Evolutionary conservation across 1,284 basidiomycete species (phyloP).

Genomic region (Ceratobasidium sp.): DNA sequence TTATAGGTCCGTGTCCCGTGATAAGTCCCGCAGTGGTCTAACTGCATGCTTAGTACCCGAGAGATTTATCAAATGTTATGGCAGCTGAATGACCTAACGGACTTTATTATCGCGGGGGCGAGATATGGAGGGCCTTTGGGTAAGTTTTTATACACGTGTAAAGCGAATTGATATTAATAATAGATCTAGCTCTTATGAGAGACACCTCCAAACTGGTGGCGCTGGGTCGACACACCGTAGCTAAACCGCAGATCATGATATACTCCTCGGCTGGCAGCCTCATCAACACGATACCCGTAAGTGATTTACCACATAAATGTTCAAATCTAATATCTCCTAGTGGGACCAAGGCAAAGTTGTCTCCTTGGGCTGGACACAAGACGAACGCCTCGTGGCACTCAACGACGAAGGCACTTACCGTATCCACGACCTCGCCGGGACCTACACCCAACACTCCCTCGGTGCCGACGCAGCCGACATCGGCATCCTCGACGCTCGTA

Average conservation of each 20-base stretch:
- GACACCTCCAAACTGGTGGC: slow-evolving; percentile 87
- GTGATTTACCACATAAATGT: slow-evolving; percentile 56
- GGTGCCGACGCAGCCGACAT: slow-evolving; percentile 88
- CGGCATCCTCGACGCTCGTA: slow-evolving; percentile 86
- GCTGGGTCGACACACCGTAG: slow-evolving; percentile 72
- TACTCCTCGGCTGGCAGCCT: slow-evolving; percentile 66
- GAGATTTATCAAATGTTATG: slow-evolving; percentile 88
- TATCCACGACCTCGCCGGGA: slow-evolving; percentile 88
- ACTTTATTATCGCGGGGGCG: slow-evolving; percentile 86
- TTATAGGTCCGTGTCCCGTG: slow-evolving; percentile 64
- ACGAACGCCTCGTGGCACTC: slow-evolving; percentile 85
- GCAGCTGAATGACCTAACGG: slow-evolving; percentile 82
- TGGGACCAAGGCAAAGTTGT: slow-evolving; percentile 89
- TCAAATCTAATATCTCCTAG: slow-evolving; percentile 57
- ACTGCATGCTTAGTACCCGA: slow-evolving; percentile 63
- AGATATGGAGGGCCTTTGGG: slow-evolving; percentile 91
- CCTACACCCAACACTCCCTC: slow-evolving; percentile 87
- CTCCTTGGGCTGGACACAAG: slow-evolving; percentile 71
- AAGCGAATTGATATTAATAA: slow-evolving; percentile 13
- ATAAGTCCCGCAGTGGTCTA: not conserved
- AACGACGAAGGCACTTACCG: slow-evolving; percentile 95
- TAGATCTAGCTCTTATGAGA: slow-evolving; percentile 89
- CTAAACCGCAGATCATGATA: slow-evolving; percentile 83
- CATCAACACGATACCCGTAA: slow-evolving; percentile 58
- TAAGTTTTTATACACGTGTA: slow-evolving; percentile 56